Evolutionary conservation across 1,284 basidiomycete genomes (phyloP).

Genomic region (Pseudozyma flocculosa): DNA sequence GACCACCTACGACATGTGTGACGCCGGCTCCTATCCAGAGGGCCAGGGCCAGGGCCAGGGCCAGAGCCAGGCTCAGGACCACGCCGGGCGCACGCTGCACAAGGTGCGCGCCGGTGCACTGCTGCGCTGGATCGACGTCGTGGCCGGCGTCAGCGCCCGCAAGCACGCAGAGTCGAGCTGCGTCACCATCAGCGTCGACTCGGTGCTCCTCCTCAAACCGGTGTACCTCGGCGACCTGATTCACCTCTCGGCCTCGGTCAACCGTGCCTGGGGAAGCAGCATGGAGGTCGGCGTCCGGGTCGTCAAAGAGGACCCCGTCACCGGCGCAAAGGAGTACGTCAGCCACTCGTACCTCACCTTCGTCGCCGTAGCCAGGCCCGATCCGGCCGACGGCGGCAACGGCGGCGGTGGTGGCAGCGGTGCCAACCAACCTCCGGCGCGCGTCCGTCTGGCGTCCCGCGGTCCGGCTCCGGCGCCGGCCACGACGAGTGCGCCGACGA

Average conservation of each 20-base stretch:
- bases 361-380: constrained; percentile 39
- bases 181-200: constrained; percentile 59
- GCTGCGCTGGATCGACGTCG: constrained; percentile 59
- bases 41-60: background rate
- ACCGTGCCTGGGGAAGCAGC: constrained; percentile 58
- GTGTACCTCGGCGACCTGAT: constrained; percentile 48
- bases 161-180: constrained; percentile 57
- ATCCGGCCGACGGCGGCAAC: constrained; percentile 8
- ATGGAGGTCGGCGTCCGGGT: constrained; percentile 59
- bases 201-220: constrained; percentile 51
- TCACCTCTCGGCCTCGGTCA: constrained; percentile 57
- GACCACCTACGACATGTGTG: constrained; percentile 41
- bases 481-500: too few species aligned
- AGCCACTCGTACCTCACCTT: constrained; percentile 60
- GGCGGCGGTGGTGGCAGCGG: background rate
- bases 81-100: constrained; percentile 1
- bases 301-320: constrained; percentile 48
- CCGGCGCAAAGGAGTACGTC: constrained; percentile 51
- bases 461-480: too few species aligned
- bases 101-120: constrained; percentile 57
- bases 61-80: background rate
- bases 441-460: constrained; percentile 34
- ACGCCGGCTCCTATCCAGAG: constrained; percentile 3
- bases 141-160: constrained; percentile 58
- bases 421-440: constrained; percentile 15